Base-by-base conservation (phyloP, 371 early-diverging fungal genomes). In the Rhizopus sp. region DNA sequence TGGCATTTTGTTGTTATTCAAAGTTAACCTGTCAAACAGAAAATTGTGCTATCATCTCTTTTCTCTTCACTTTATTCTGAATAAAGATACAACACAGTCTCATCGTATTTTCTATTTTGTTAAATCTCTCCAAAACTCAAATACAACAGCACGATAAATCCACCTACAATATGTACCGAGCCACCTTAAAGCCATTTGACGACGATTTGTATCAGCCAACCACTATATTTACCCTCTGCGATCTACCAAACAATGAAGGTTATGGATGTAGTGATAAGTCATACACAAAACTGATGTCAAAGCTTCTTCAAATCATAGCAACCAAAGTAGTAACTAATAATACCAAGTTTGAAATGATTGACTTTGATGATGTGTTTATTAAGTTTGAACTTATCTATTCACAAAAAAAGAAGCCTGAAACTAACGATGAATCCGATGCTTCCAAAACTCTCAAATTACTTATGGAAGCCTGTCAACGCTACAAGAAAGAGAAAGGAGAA, bases 141-240 rank as follows among this genome's bases (percentile, higher is more conserved):
- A n/a, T n/a, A n/a, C n/a, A n/a, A n/a, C n/a, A n/a, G 46, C 23
- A 45, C 3, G 30, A 45, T 45, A 45, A 45, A 12, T 15, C 46
- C 46, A 45, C 29, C 46, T 45, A 45, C 23, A 7, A 45, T 30
- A 45, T 30, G 46, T 17, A 4, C 29, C 29, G 46, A 23, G 46
- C 29, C 46, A 45, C 46, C 3, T 45, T 45, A 12, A 12, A 45
- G 46, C 40, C 40, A 40, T 40, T 40, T 12, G 40, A 40, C 13
- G 40, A 40, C 40, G 40, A 40, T 12, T 40, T 40, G 40, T 12
- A 40, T 12, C 40, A 12, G 37, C 40, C 52, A 30, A 7, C 40
- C 4, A 52, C 52, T 13, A 38, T 40, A 23, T 52, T 52, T 23
- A 52, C 39, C 7, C 52, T 52, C 23, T 52, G 52, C 31, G 52